Evolutionary conservation across 1,284 basidiomycete species (phyloP).

Genomic region (Leccinum solheimii): DNA sequence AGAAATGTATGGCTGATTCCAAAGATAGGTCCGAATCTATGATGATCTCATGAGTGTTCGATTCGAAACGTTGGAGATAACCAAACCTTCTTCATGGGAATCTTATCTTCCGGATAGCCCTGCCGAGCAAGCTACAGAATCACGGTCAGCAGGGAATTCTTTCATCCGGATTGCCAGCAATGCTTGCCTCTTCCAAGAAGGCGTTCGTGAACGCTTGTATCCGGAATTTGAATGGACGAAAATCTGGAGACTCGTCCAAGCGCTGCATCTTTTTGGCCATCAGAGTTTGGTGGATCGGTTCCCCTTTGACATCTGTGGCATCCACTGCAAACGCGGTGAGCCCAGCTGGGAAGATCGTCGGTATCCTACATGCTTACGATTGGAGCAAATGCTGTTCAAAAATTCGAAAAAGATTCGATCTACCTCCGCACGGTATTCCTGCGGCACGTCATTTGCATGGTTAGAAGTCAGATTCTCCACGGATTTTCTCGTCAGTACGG

Average conservation of each 20-base stretch:
- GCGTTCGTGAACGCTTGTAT: conserved; percentile 98
- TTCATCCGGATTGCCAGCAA: conserved; percentile 8
- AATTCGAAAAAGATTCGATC: conserved; percentile 93
- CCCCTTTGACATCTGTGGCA: conserved; percentile 90
- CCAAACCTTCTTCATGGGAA: conserved; percentile 84
- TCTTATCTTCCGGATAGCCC: conserved; percentile 83
- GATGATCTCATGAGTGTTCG: conserved; percentile 31
- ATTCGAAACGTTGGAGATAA: conserved; percentile 14
- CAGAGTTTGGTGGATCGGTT: conserved; percentile 96
- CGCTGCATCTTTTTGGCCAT: conserved; percentile 99
- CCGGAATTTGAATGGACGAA: conserved; percentile 98
- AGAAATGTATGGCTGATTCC: conserved; percentile 91
- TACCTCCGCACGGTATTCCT: conserved; percentile 80
- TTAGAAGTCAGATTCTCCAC: conserved; percentile 35
- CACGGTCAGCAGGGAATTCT: conserved; percentile 16
- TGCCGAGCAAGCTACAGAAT: conserved; percentile 63
- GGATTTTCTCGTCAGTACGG: conserved; percentile 28
- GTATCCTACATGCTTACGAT: conserved; percentile 58
- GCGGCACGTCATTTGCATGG: conserved; percentile 68
- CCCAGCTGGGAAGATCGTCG: conserved; percentile 8
- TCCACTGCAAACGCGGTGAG: conserved; percentile 63
- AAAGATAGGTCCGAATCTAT: conserved; percentile 94
- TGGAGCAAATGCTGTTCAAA: conserved; percentile 86
- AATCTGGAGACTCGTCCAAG: conserved; percentile 93
- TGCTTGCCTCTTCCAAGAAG: conserved; percentile 85